phyloP scores from a whole-genome alignment of 768 basidiomycete species.

The Boletus fagicola region DNA sequence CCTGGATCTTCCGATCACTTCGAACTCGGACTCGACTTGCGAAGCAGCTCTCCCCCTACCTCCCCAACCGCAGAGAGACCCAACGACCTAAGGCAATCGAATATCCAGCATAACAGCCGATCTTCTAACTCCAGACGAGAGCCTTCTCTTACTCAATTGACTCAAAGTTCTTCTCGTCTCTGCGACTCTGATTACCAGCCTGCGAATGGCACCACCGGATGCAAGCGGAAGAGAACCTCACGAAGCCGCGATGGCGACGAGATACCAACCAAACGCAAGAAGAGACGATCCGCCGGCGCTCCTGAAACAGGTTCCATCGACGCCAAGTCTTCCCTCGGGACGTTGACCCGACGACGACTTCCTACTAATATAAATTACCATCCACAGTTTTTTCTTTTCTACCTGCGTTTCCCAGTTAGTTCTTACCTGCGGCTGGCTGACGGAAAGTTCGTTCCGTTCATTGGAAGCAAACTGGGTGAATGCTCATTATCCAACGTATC shows the following conservation, averaged over 20 bases:
- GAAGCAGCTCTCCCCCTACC: conserved; percentile 18
- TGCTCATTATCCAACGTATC: conserved; percentile 1
- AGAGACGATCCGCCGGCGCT: not conserved
- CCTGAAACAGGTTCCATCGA: not conserved
- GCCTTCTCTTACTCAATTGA: not conserved
- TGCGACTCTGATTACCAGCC: conserved; percentile 14
- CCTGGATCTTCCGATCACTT: conserved; percentile 10
- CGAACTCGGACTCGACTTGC: conserved; percentile 1
- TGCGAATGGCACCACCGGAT: conserved; percentile 12
- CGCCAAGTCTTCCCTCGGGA: not conserved
- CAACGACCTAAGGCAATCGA: not conserved
- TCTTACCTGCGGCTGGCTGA: conserved; percentile 47
- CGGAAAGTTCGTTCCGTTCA: conserved; percentile 36
- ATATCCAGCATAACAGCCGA: not conserved
- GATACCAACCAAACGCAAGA: conserved; percentile 15
- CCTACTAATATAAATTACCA: conserved; percentile 48
- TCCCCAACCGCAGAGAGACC: conserved; percentile 13
- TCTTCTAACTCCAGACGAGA: not conserved
- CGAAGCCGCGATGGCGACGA: conserved; percentile 10
- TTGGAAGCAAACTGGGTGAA: not conserved
- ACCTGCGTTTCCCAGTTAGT: conserved; percentile 67
- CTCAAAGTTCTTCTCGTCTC: conserved; percentile 3
- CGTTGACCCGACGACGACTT: conserved; percentile 43
- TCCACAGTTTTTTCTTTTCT: conserved; percentile 57
- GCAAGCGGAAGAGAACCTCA: conserved; percentile 21